Conservation (phyloP, 192 early-diverging fungal genomes). For the Piromyces sp. region DNA sequence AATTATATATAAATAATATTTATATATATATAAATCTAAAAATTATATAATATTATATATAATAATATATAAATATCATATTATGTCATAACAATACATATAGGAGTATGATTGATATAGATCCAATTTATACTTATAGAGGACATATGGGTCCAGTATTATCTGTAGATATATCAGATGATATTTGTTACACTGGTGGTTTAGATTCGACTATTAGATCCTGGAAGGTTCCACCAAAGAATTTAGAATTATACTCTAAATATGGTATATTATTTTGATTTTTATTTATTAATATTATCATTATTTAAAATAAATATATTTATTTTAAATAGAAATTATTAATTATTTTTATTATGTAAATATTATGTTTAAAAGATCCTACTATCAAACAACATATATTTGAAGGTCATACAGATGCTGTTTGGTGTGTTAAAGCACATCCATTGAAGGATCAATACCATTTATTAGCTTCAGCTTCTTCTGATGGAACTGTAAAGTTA, state of each 20-base stretch:
- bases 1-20: too few species aligned
- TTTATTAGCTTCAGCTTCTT: conserved; percentile 53
- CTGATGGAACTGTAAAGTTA: conserved; percentile 63
- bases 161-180: conserved; percentile 35
- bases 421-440: conserved; percentile 68
- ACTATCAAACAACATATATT: conserved; percentile 27
- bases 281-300: too few species aligned
- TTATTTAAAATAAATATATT: too few species aligned
- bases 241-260: conserved; percentile 31
- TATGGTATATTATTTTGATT: conserved; percentile 7
- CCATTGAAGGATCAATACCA: conserved; percentile 23
- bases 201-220: conserved; percentile 51
- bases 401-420: conserved; percentile 62
- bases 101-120: conserved; percentile 25
- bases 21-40: too few species aligned
- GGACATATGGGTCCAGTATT: conserved; percentile 56
- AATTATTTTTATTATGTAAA: too few species aligned
- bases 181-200: conserved; percentile 53
- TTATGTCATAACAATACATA: too few species aligned
- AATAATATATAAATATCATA: too few species aligned
- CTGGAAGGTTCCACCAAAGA: conserved; percentile 38
- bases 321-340: too few species aligned
- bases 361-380: too few species aligned
- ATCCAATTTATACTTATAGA: conserved; percentile 53
- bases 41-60: too few species aligned